These are phyloP conservation scores for Orobanche coerulescens DNA, from an alignment of 257 asterid genomes.

Conservation along the genomic window DNA sequence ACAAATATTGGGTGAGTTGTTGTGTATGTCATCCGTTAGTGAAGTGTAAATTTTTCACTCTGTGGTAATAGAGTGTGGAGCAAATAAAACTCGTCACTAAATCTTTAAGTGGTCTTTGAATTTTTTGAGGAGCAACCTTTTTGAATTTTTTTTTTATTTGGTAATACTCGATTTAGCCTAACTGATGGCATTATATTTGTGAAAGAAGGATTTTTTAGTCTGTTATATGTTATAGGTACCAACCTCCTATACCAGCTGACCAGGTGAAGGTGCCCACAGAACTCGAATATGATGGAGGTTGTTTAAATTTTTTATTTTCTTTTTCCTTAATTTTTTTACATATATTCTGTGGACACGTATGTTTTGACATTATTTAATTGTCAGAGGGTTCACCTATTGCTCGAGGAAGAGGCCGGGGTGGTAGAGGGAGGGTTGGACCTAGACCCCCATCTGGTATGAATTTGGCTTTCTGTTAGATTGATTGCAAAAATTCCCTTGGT, in stretches of 20 bases:
- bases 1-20: conserved; percentile 65
- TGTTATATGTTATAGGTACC: conserved; percentile 50
- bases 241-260: conserved; percentile 86
- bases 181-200: background rate
- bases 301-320: conserved; percentile 14
- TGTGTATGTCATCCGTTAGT: background rate
- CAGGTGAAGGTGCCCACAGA: conserved; percentile 73
- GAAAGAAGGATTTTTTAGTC: background rate
- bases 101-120: background rate
- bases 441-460: conserved; percentile 52
- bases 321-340: background rate
- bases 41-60: background rate
- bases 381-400: conserved; percentile 71
- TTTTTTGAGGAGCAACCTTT: background rate
- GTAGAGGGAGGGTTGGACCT: conserved; percentile 82
- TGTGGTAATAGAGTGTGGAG: background rate
- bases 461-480: too few species aligned
- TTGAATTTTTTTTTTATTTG: too few species aligned
- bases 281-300: conserved; percentile 77
- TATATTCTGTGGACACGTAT: conserved; percentile 7
- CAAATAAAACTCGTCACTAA: background rate
- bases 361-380: conserved; percentile 16
- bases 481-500: too few species aligned
- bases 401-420: conserved; percentile 79
- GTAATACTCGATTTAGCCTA: conserved; percentile 4